Evolutionary conservation across 495 filamentous ascomycete species (phyloP), one percentile per base, ranked within the genome.

Genomic region (Podospora pseudocomata): DNA sequence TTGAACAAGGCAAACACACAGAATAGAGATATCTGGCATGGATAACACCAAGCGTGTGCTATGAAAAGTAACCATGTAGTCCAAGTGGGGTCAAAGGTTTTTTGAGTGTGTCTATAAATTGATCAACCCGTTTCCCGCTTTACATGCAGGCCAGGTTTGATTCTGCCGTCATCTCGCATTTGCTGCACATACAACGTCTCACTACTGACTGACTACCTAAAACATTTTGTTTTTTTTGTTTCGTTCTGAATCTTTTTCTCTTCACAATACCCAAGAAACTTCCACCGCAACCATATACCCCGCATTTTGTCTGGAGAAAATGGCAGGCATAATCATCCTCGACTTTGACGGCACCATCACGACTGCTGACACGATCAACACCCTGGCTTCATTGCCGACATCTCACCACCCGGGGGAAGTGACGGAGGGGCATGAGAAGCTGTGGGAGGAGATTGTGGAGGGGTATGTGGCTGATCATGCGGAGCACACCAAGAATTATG

Each of bases 311-410:
- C 34, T 23, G 30, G 7, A 34, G 49, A 27, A 27, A 63, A 69
- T 53, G 30, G 57, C 66, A 6, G 32, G 54, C 60, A 77, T 83
- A 71, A 70, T 84, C 68, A 74, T 84, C 67, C 72, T 84, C 0
- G 82, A 84, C 68, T 84, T 84, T 62, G 82, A 84, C 74, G 80
- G 80, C 62, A 84, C 82, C 32, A 82, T 84, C 70, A 84, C 82
- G 30, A 68, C 67, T 2, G n/a, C 60, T 15, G 77, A 79, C 70
- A 75, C 77, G 27, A 70, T 79, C 64, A 34, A 67, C 70, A 32
- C 64, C 57, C 63, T 79, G 56, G 68, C 70, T 60, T n/a, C 68
- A 19, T 54, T 61, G 19, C 39, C 39, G 7, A 49, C 39, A 5
- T 49, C 39, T 3, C 39, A 49, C 15, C 39, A 49, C 39, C 39